Percentiles rank a stretch among this genome's conserved stretches.
phyloP scores from a whole-genome alignment of 176 grass and related monocot genomes.

The Typha latifolia region DNA sequence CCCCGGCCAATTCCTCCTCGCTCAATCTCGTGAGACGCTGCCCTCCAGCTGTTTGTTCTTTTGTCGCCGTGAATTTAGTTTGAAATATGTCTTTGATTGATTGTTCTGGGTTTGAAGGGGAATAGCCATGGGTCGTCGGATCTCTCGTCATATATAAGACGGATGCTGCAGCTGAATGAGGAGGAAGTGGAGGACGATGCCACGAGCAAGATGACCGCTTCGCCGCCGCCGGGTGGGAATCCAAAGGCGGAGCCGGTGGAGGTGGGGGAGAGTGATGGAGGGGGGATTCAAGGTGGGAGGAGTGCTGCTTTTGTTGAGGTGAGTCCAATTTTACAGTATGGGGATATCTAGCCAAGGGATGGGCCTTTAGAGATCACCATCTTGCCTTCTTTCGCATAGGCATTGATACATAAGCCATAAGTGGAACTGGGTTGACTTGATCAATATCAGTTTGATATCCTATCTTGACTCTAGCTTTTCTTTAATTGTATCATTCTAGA shows the following conservation, averaged over 20 bases:
- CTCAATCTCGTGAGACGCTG: neutral
- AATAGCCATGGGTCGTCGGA: constrained; percentile 5
- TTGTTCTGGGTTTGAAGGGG: constrained; percentile 4
- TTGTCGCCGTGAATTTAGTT: neutral
- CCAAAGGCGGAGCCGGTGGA: constrained; percentile 12
- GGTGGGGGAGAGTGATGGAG: constrained; percentile 2
- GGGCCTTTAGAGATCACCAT: too few species aligned
- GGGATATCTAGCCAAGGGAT: neutral
- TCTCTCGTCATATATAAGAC: constrained; percentile 12
- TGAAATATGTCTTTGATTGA: neutral
- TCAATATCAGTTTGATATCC: too few species aligned
- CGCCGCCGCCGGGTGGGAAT: constrained; percentile 4
- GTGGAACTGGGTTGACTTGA: too few species aligned
- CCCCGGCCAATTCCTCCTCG: constrained; percentile 11
- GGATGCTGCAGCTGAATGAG: constrained; percentile 25
- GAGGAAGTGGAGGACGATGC: constrained; percentile 28
- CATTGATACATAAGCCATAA: too few species aligned
- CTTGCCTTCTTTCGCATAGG: neutral
- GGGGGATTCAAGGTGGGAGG: neutral
- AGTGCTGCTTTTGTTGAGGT: constrained; percentile 7
- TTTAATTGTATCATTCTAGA: too few species aligned
- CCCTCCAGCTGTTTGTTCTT: neutral
- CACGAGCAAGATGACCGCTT: constrained; percentile 15
- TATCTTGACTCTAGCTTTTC: too few species aligned
- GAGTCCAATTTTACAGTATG: neutral